Evolutionary conservation across 345 rosid genomes (phyloP).

Genomic region (Gossypium herbaceum): DNA sequence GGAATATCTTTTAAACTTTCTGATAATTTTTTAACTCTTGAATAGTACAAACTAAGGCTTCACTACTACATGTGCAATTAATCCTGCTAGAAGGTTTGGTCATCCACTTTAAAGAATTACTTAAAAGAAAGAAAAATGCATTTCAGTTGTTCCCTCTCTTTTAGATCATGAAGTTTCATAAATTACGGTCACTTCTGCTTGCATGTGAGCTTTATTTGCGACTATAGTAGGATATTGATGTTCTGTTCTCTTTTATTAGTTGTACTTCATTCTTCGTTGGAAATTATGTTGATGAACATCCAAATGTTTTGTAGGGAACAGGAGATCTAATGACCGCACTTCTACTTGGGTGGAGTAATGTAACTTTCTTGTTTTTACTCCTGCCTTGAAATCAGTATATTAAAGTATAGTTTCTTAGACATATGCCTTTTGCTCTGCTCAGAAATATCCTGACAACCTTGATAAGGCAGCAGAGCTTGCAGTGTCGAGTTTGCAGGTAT

Average conservation of each 20-base stretch:
- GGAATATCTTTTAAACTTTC: background rate
- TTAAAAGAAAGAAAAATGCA: background rate
- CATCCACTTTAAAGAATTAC: background rate
- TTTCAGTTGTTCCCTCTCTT: background rate
- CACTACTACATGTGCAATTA: background rate
- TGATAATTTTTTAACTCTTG: background rate
- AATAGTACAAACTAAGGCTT: background rate
- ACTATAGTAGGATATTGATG: background rate
- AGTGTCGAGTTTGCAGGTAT: constrained; percentile 94
- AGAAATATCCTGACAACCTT: constrained; percentile 88
- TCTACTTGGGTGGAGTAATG: constrained; percentile 99
- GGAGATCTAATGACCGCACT: constrained; percentile 99
- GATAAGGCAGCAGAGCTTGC: constrained; percentile 91
- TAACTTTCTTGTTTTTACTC: constrained; percentile 30
- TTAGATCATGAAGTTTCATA: background rate
- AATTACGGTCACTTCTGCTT: background rate
- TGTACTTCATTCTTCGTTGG: background rate
- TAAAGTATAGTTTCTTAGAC: constrained; percentile 4
- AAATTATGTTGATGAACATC: constrained; percentile 10
- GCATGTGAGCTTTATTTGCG: background rate
- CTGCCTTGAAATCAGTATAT: background rate
- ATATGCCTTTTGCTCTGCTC: constrained; percentile 20
- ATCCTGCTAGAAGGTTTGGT: background rate
- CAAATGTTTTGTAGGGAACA: constrained; percentile 61
- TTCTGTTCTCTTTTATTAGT: background rate